Conservation (phyloP, 768 basidiomycete genomes). For the Paxillus involutus region DNA sequence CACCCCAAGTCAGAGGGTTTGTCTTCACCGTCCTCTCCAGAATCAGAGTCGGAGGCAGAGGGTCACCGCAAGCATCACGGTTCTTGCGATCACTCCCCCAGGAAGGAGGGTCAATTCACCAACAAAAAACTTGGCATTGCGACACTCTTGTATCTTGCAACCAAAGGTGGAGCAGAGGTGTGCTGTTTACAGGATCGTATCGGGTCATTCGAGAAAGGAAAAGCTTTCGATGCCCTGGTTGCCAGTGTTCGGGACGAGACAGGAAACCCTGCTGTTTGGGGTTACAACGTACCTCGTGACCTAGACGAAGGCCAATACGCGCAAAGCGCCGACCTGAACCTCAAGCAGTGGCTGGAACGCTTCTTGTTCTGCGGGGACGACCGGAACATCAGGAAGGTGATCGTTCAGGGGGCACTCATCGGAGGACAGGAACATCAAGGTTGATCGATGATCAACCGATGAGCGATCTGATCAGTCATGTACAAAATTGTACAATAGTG, state of each 20-base stretch:
- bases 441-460: background rate
- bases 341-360: constrained; percentile 68
- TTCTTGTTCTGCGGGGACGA: constrained; percentile 89
- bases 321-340: constrained; percentile 29
- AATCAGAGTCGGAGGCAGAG: background rate
- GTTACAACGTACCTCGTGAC: constrained; percentile 17
- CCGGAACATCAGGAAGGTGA: constrained; percentile 78
- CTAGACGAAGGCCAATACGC: constrained; percentile 33
- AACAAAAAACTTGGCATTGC: constrained; percentile 68
- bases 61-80: background rate
- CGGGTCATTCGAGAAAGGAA: constrained; percentile 79
- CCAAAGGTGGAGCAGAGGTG: constrained; percentile 85
- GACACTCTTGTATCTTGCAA: constrained; percentile 86
- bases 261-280: constrained; percentile 61
- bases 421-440: constrained; percentile 58
- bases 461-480: background rate
- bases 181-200: constrained; percentile 66
- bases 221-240: constrained; percentile 87
- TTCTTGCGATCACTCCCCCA: background rate
- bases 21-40: background rate
- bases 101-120: constrained; percentile 36
- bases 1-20: background rate
- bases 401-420: constrained; percentile 77
- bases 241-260: constrained; percentile 56
- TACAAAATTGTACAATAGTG: background rate